Evolutionary conservation across 257 asterid genomes (phyloP).

Genomic region (Solanum chmielewskii): DNA sequence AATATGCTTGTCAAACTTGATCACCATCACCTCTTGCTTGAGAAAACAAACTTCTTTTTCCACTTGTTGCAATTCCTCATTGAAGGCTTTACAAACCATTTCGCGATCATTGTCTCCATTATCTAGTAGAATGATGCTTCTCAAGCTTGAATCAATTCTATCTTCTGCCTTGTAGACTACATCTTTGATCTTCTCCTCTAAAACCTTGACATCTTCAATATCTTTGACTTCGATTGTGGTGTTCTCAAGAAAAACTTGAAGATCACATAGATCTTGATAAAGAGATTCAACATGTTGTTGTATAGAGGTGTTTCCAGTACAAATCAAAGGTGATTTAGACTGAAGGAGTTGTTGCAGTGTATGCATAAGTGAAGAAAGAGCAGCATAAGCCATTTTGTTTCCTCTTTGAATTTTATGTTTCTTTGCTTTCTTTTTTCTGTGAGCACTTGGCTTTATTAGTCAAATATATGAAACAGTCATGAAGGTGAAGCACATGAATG

Average conservation of each 20-base stretch:
- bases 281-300: neutral
- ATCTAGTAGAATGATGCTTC: neutral
- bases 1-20: neutral
- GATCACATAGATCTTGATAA: neutral
- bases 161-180: slow-evolving; percentile 5
- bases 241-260: neutral
- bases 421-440: neutral
- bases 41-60: neutral
- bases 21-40: neutral
- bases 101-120: neutral
- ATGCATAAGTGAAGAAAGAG: neutral
- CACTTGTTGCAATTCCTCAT: neutral
- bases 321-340: neutral
- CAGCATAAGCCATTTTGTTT: neutral
- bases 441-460: neutral
- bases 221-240: neutral
- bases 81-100: neutral
- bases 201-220: neutral
- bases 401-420: neutral
- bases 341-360: neutral
- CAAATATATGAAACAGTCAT: neutral
- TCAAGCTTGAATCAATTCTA: neutral
- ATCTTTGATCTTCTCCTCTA: slow-evolving; percentile 5
- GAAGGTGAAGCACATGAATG: neutral
- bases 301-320: neutral